phyloP scores from a whole-genome alignment of 306 rosid genomes.

The Acmispon strigosus region DNA sequence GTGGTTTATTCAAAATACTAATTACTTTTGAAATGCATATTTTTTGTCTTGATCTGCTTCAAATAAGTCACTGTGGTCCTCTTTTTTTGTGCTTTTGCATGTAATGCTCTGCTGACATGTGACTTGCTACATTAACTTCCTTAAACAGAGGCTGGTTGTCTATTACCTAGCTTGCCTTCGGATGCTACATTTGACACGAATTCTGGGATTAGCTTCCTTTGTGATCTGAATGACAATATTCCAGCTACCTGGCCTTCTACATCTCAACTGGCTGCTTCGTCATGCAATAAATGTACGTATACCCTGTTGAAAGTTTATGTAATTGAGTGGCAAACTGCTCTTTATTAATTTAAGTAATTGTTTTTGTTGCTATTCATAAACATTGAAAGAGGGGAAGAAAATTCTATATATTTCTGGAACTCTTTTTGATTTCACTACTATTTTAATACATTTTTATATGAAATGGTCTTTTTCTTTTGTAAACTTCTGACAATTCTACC shows the following conservation, averaged over 20 bases:
- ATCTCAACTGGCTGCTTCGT: conserved; percentile 52
- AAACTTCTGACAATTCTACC: conserved; percentile 7
- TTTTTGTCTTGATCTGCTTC: not conserved
- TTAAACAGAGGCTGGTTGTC: conserved; percentile 80
- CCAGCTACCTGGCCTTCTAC: conserved; percentile 95
- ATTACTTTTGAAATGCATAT: conserved; percentile 1
- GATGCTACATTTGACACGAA: conserved; percentile 75
- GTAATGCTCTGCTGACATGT: not conserved
- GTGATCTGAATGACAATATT: conserved; percentile 94
- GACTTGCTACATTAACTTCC: conserved; percentile 21
- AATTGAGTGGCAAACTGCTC: not conserved
- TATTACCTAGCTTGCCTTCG: conserved; percentile 89
- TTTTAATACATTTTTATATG: not conserved
- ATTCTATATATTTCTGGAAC: not conserved
- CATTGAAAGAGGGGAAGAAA: not conserved
- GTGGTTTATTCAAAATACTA: not conserved
- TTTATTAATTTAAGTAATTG: not conserved
- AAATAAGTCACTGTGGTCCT: not conserved
- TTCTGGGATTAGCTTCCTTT: conserved; percentile 83
- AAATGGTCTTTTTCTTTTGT: not conserved
- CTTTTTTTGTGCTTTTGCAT: not conserved
- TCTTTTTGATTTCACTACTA: not conserved
- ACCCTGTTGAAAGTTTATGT: not conserved
- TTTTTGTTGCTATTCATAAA: not conserved
- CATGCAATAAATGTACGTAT: conserved; percentile 77